These are phyloP conservation scores for Neurospora sublineolata DNA, from an alignment of 495 filamentous ascomycete genomes.

Conservation along the genomic window DNA sequence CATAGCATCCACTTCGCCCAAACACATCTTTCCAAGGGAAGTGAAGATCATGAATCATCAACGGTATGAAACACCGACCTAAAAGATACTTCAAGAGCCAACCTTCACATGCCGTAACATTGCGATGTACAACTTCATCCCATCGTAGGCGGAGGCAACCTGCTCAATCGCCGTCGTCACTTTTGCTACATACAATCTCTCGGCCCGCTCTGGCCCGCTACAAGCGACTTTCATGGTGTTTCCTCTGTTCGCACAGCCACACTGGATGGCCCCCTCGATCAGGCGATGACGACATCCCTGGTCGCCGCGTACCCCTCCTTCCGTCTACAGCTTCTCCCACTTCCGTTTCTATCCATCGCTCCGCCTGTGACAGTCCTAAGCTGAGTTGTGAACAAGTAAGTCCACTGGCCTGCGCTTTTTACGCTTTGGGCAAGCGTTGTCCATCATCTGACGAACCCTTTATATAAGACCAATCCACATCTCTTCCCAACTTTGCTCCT, in stretches of 20 bases:
- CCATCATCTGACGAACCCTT: background rate
- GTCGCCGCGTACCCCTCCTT: constrained; percentile 4
- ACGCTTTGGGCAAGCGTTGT: background rate
- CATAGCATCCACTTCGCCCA: background rate
- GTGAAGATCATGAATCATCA: background rate
- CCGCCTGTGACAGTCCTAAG: background rate
- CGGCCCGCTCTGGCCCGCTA: background rate
- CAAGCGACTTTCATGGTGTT: background rate
- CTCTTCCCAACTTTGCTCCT: background rate
- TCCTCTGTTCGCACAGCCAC: constrained; percentile 10
- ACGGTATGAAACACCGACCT: background rate
- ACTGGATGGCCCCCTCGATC: constrained; percentile 5
- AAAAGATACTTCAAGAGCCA: background rate
- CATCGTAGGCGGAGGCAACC: background rate
- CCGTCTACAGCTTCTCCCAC: background rate
- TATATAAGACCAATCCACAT: background rate
- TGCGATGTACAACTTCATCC: background rate
- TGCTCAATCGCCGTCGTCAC: background rate
- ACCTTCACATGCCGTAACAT: background rate
- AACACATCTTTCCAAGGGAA: background rate
- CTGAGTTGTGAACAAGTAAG: background rate
- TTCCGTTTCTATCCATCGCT: constrained; percentile 1
- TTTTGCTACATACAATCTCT: too few species aligned
- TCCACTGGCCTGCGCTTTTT: background rate
- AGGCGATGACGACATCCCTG: constrained; percentile 22